Evolutionary conservation across 1,139 yeast genomes (phyloP).

Genomic region (Zygoascus meyerae): DNA sequence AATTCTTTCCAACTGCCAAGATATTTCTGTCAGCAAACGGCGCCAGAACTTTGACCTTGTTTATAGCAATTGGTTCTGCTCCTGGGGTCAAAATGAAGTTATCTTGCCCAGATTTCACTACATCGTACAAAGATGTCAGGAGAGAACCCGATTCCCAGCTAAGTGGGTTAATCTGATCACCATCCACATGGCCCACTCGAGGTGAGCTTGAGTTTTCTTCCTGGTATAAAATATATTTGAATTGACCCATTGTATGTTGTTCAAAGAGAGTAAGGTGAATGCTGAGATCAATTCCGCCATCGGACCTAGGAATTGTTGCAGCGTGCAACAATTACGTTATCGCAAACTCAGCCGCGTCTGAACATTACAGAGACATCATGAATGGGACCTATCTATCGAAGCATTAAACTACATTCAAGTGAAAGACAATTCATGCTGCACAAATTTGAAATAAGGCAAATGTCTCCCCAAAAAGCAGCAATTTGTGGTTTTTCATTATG

Average conservation of each 20-base stretch:
- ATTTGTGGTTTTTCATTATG: no score
- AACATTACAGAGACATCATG: no score
- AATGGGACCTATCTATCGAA: no score
- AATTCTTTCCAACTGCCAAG: slow-evolving; percentile 7
- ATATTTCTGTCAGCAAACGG: neutral
- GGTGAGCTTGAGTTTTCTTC: neutral
- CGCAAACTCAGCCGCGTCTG: no score
- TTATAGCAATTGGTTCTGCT: neutral
- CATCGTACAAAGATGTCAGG: slow-evolving; percentile 2
- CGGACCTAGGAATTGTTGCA: no score
- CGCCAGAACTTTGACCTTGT: neutral
- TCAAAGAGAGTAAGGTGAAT: neutral
- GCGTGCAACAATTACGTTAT: no score
- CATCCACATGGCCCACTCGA: slow-evolving; percentile 2
- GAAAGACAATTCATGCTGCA: no score
- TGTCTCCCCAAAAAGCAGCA: no score
- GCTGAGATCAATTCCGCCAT: no score
- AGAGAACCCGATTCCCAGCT: slow-evolving; percentile 2
- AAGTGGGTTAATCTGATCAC: neutral
- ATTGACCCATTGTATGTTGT: neutral
- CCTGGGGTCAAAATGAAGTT: neutral
- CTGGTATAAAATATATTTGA: neutral
- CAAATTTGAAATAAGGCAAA: no score
- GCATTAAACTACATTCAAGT: no score
- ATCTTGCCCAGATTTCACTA: neutral